Evolutionary conservation across 108 stramenopile species (phyloP), one percentile per base, ranked within the genome.

Genomic region (Schizochytrium sp.): DNA sequence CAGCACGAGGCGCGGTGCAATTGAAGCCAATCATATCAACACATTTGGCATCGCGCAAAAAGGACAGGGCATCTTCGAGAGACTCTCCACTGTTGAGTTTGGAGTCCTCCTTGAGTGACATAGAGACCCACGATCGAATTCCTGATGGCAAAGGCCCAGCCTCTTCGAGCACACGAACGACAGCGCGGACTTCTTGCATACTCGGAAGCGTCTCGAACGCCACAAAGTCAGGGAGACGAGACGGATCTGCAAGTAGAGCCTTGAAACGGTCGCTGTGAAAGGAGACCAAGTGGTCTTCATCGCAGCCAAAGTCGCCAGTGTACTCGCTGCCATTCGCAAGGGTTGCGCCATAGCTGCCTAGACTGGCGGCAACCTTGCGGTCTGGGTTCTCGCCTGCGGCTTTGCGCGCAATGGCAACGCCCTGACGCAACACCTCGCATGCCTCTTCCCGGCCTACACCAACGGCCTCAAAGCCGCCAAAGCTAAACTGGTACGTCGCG

Each of bases 351-450:
- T 53, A 83, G 48, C 48, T 83, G 18, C 76, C 76, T 1, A 83
- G 45, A 45, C 76, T 83, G 19, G 76, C 76, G 10, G 76, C 76
- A 10, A 83, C 51, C 76, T 83, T 83, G 76, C 76, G 76, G 63
- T 23, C 63, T 14, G 2, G 34, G 8, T 8, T 23, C 21, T 41
- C 63, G 12, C 63, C 63, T 8, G 63, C 63, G 28, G 76, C 76
- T 23, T 53, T 47, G 76, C 51, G 48, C 76, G 76, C 76, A 10
- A 83, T 23, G 25, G 45, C 76, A 23, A 83, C 76, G 4, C 76
- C 51, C 48, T 53, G 10, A 6, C 76, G 76, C 18, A 83, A 6
- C 8, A 83, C 12, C 28, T 34, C 23, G 45, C 48, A 21, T 25
- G 76, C 76, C 51, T 47, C 76, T 12, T 83, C 76, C 16, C 51